Evolutionary conservation across 768 basidiomycete genomes (phyloP).

Genomic region (Boletus rubroflammeus): DNA sequence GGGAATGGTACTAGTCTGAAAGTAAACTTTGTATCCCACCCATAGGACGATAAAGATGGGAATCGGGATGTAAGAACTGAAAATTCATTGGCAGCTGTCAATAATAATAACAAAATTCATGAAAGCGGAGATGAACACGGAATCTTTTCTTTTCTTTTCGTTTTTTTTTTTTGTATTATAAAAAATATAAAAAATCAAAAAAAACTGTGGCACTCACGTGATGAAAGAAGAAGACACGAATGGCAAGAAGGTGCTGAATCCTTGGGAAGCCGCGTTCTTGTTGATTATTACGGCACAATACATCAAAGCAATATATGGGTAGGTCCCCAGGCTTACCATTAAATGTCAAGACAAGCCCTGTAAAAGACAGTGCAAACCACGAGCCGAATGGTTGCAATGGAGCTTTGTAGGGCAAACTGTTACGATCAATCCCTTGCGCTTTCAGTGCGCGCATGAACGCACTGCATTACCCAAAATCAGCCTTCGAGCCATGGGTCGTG

Average conservation of each 20-base stretch:
- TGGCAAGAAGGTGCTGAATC: conserved; percentile 24
- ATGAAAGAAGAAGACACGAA: conserved; percentile 57
- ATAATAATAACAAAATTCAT: neutral
- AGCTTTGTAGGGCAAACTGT: conserved; percentile 47
- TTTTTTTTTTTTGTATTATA: neutral
- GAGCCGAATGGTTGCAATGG: conserved; percentile 63
- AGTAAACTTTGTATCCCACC: conserved; percentile 25
- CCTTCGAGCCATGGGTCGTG: neutral
- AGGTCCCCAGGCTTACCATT: conserved; percentile 38
- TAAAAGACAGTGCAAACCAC: conserved; percentile 54
- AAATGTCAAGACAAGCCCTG: conserved; percentile 52
- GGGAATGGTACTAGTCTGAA: conserved; percentile 24
- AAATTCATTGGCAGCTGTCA: conserved; percentile 4
- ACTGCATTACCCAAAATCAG: conserved; percentile 8
- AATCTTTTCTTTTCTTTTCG: neutral
- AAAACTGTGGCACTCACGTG: conserved; percentile 41
- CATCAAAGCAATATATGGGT: conserved; percentile 6
- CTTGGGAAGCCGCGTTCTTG: conserved; percentile 10
- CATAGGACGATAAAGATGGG: conserved; percentile 13
- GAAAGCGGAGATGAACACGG: conserved; percentile 27
- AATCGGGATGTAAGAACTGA: conserved; percentile 15
- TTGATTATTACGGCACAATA: conserved; percentile 5
- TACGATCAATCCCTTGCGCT: conserved; percentile 40
- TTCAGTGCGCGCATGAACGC: conserved; percentile 24
- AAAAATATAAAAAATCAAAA: neutral